phyloP scores from a whole-genome alignment of 1,139 yeast species.

The Blastobotrys aristatus region DNA sequence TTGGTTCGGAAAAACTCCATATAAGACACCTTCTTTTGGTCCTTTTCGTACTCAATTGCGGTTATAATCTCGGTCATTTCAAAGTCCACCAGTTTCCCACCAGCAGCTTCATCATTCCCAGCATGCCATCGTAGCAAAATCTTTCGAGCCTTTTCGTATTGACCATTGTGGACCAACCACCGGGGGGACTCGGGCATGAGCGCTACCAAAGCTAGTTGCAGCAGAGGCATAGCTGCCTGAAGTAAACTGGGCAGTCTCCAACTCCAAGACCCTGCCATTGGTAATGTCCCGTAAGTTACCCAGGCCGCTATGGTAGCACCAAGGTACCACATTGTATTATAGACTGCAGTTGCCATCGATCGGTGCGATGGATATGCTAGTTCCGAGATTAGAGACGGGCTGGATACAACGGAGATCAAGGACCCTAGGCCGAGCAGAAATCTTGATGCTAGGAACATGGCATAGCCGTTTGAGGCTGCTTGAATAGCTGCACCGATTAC shows the following conservation, averaged over 20 bases:
- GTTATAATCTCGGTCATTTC: conserved; percentile 23
- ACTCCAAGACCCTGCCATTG: conserved; percentile 32
- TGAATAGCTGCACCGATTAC: conserved; percentile 12
- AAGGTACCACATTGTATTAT: conserved; percentile 48
- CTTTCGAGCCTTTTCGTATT: conserved; percentile 50
- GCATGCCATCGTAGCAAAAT: conserved; percentile 12
- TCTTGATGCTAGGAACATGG: conserved; percentile 13
- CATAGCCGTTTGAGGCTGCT: conserved; percentile 10
- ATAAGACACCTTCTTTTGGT: conserved; percentile 17
- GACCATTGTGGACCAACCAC: conserved; percentile 67
- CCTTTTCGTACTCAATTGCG: conserved; percentile 21
- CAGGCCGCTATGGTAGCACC: conserved; percentile 55
- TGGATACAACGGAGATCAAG: conserved; percentile 37
- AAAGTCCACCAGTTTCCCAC: conserved; percentile 21
- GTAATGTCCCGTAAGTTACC: conserved; percentile 45
- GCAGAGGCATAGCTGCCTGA: conserved; percentile 40
- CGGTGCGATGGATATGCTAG: conserved; percentile 42
- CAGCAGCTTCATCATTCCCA: conserved; percentile 11
- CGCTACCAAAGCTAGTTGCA: conserved; percentile 28
- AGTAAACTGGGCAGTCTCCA: conserved; percentile 44
- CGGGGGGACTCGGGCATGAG: conserved; percentile 62
- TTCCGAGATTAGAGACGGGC: conserved; percentile 42
- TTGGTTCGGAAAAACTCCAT: conserved; percentile 37
- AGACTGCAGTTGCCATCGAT: conserved; percentile 42
- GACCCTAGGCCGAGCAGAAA: conserved; percentile 22